These are phyloP conservation scores for Scutellaria baicalensis DNA, from an alignment of 257 asterid genomes.

Conservation along the genomic window DNA sequence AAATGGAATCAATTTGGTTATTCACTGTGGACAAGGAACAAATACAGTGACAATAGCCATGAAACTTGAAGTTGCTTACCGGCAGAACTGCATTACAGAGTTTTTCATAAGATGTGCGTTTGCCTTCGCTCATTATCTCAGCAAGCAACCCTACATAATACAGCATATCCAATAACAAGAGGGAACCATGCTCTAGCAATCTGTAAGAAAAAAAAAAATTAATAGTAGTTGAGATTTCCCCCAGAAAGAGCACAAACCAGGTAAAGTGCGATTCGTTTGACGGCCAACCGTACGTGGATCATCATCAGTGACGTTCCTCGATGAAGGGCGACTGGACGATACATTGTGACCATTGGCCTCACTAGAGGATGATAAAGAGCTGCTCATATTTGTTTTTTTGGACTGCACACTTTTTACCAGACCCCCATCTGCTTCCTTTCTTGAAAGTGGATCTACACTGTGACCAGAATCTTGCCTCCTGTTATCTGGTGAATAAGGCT, in stretches of 20 bases:
- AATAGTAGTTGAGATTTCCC: background rate
- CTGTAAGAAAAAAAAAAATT: background rate
- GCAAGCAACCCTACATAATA: constrained; percentile 73
- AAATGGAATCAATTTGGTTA: background rate
- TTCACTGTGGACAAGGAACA: background rate
- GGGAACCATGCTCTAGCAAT: constrained; percentile 1
- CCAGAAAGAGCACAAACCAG: constrained; percentile 44
- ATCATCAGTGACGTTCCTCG: constrained; percentile 52
- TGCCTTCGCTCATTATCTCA: constrained; percentile 89
- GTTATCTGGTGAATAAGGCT: constrained; percentile 45
- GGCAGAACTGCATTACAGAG: constrained; percentile 87
- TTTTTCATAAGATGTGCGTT: constrained; percentile 81
- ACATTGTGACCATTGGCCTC: constrained; percentile 50
- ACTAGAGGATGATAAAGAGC: constrained; percentile 44
- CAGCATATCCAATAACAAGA: constrained; percentile 6
- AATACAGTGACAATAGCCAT: background rate
- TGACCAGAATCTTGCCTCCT: constrained; percentile 45
- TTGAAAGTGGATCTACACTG: constrained; percentile 34
- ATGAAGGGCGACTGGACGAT: constrained; percentile 35
- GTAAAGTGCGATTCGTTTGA: constrained; percentile 61
- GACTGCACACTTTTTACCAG: constrained; percentile 32
- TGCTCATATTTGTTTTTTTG: constrained; percentile 40
- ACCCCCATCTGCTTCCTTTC: constrained; percentile 49
- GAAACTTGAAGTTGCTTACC: constrained; percentile 35
- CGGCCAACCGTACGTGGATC: constrained; percentile 50